These are phyloP conservation scores for Dictyostelium intermedium DNA, from an alignment of 78 protist species.

Conservation along the genomic window DNA sequence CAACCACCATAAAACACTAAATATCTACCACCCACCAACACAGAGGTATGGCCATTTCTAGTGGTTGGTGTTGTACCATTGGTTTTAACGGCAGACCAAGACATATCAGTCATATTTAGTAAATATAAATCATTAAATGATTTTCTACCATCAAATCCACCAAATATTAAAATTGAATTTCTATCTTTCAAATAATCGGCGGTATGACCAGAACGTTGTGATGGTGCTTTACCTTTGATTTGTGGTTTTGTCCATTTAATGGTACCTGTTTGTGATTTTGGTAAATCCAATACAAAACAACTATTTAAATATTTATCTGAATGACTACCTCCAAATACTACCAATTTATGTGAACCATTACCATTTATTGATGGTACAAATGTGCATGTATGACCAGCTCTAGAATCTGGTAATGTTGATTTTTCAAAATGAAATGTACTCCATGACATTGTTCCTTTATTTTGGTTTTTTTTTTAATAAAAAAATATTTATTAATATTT, in stretches of 20 bases:
- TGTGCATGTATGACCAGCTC: slow-evolving; percentile 63
- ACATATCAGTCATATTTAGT: not conserved
- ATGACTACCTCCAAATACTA: slow-evolving; percentile 51
- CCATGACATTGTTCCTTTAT: slow-evolving; percentile 77
- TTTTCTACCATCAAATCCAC: slow-evolving; percentile 70
- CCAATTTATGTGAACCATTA: not conserved
- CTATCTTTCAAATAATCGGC: not conserved
- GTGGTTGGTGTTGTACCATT: slow-evolving; percentile 44
- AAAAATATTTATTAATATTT: not conserved
- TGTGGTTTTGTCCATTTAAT: slow-evolving; percentile 70
- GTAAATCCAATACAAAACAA: slow-evolving; percentile 50
- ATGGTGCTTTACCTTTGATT: slow-evolving; percentile 25
- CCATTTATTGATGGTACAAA: slow-evolving; percentile 4
- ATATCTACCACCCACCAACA: slow-evolving; percentile 4
- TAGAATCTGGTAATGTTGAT: slow-evolving; percentile 38
- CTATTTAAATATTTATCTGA: slow-evolving; percentile 53
- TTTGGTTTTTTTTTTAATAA: no score
- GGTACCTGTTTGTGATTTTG: slow-evolving; percentile 37
- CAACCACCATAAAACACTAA: slow-evolving; percentile 61
- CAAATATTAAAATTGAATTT: slow-evolving; percentile 22
- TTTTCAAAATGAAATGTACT: slow-evolving; percentile 72
- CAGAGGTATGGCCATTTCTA: slow-evolving; percentile 56
- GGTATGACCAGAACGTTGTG: slow-evolving; percentile 19
- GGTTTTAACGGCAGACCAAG: slow-evolving; percentile 4
- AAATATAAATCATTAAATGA: slow-evolving; percentile 29